Evolutionary conservation across 768 basidiomycete species (phyloP).

Genomic region (Lepiota venenata): DNA sequence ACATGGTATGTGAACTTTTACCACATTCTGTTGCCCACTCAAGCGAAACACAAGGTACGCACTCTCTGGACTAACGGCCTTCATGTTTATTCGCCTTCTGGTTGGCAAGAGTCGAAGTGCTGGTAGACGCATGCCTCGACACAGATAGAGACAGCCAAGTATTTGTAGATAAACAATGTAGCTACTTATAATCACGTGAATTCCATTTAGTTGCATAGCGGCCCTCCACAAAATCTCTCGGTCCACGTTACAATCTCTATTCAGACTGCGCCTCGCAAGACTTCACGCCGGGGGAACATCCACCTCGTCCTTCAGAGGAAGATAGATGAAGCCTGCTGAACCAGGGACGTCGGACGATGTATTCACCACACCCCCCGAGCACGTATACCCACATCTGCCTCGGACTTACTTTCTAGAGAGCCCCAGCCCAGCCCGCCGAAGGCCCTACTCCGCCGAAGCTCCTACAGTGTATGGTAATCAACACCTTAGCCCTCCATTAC

Average conservation of each 20-base stretch:
- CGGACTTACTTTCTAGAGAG: slow-evolving; percentile 7
- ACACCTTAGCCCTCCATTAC: slow-evolving; percentile 23
- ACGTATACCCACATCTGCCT: slow-evolving; percentile 3
- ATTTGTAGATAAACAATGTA: slow-evolving; percentile 3
- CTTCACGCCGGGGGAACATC: background rate
- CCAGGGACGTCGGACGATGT: slow-evolving; percentile 22
- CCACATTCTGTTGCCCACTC: background rate
- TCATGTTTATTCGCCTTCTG: slow-evolving; percentile 76
- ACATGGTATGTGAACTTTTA: slow-evolving; percentile 66
- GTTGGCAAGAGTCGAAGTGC: slow-evolving; percentile 48
- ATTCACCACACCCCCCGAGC: slow-evolving; percentile 18
- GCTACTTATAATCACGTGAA: slow-evolving; percentile 1
- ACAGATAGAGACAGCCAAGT: too few relatives aligned
- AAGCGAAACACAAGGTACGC: slow-evolving; percentile 64
- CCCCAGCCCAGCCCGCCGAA: slow-evolving; percentile 5
- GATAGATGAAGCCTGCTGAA: slow-evolving; percentile 19
- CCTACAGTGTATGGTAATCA: slow-evolving; percentile 12
- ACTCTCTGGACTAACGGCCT: slow-evolving; percentile 76
- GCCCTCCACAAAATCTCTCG: background rate
- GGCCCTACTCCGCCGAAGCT: slow-evolving; percentile 13
- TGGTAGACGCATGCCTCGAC: slow-evolving; percentile 58
- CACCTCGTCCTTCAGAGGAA: background rate
- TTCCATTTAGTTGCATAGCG: background rate
- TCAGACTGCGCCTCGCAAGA: background rate
- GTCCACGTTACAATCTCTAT: background rate